Percentiles rank a stretch among this genome's conserved stretches.
Evolutionary conservation across 129 eudicot species (phyloP).

Genomic region (Centella asiatica): DNA sequence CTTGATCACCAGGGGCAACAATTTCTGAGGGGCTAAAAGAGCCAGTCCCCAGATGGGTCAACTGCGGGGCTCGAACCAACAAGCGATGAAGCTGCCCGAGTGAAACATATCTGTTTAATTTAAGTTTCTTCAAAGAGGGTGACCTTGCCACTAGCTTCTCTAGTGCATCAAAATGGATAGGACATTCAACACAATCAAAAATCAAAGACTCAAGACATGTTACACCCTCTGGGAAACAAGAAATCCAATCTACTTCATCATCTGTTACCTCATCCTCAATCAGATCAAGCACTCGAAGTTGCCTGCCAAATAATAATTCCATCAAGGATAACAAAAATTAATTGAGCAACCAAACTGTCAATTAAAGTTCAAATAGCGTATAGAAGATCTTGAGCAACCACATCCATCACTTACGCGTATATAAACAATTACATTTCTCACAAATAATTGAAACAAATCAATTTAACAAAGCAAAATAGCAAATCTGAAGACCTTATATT

Average conservation of each 20-base stretch:
- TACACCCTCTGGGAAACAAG: constrained; percentile 50
- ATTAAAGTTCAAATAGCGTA: not conserved
- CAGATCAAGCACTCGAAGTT: constrained; percentile 67
- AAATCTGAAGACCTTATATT: not conserved
- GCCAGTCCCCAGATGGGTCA: constrained; percentile 75
- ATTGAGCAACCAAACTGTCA: not conserved
- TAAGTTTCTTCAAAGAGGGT: constrained; percentile 55
- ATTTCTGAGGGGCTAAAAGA: constrained; percentile 33
- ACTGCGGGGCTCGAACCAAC: constrained; percentile 56
- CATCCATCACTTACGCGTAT: not conserved
- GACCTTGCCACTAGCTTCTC: constrained; percentile 63
- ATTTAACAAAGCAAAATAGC: not conserved
- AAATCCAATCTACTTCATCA: constrained; percentile 69
- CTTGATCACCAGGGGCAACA: constrained; percentile 31
- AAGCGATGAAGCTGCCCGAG: constrained; percentile 49
- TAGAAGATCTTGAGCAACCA: not conserved
- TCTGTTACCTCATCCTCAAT: constrained; percentile 58
- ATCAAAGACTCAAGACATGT: constrained; percentile 51
- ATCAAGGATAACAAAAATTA: constrained; percentile 4
- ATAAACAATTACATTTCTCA: not conserved
- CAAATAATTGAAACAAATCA: not conserved
- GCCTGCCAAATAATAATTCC: constrained; percentile 27
- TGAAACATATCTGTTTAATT: constrained; percentile 41
- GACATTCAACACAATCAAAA: constrained; percentile 61
- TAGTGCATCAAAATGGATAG: constrained; percentile 47